A percentile compares a stretch with the other conserved stretches of the same genome.
phyloP scores from a whole-genome alignment of 73 alveolate species.

The Effrenium voratum region DNA sequence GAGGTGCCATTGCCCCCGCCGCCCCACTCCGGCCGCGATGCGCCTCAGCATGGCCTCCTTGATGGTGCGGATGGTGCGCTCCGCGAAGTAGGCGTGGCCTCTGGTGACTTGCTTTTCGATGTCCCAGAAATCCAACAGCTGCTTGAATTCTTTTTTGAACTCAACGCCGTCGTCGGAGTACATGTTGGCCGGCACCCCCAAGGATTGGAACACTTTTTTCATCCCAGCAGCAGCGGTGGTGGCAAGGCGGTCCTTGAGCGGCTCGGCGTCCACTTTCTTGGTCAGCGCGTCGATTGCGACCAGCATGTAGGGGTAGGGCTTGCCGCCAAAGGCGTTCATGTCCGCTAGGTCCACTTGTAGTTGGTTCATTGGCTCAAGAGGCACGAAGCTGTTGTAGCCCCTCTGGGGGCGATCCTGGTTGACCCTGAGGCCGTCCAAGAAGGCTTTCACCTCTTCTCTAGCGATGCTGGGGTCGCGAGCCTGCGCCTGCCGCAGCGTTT shows the following conservation, averaged over 20 bases:
- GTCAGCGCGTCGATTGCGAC: conserved; percentile 1
- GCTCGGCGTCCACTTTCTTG: not conserved
- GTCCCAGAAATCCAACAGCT: not conserved
- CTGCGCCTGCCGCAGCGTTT: too few species aligned
- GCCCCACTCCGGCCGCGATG: not conserved
- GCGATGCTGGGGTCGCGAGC: too few species aligned
- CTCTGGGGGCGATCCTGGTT: too few species aligned
- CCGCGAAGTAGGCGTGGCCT: conserved; percentile 10
- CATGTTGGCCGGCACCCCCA: conserved; percentile 3
- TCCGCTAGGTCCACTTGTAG: too few species aligned
- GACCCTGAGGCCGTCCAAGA: too few species aligned
- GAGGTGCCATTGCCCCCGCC: not conserved
- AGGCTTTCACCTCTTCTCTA: too few species aligned
- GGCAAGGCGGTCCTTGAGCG: not conserved
- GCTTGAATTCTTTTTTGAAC: conserved; percentile 2
- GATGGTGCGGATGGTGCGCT: conserved; percentile 5
- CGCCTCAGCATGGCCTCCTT: not conserved
- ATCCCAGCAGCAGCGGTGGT: not conserved
- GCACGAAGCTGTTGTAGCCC: too few species aligned
- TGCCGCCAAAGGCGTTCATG: too few species aligned
- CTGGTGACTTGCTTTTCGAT: conserved; percentile 2
- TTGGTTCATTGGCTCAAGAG: too few species aligned
- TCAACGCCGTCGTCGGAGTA: conserved; percentile 9
- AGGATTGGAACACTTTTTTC: not conserved
- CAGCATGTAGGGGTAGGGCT: conserved; percentile 1